phyloP scores from a whole-genome alignment of 768 basidiomycete species.

The Sutorius australiensis region DNA sequence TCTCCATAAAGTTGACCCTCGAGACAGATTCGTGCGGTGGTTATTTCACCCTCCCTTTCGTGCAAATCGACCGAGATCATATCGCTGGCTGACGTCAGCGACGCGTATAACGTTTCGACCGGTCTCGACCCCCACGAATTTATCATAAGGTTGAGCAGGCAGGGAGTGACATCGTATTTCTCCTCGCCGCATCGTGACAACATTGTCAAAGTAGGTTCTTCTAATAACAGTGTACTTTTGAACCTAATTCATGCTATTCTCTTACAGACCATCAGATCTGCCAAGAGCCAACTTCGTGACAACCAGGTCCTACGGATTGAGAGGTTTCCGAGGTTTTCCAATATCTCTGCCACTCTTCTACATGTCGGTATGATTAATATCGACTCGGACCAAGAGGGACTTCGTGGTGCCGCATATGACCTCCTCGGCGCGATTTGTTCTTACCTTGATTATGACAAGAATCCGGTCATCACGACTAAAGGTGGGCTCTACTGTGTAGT shows the following conservation, averaged over 20 bases:
- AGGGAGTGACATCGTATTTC: slow-evolving; percentile 73
- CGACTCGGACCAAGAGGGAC: slow-evolving; percentile 66
- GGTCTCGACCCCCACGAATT: slow-evolving; percentile 78
- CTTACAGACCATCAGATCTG: slow-evolving; percentile 63
- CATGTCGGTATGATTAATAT: slow-evolving; percentile 83
- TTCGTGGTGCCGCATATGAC: slow-evolving; percentile 77
- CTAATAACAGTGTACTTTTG: background rate
- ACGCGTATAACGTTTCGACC: slow-evolving; percentile 78
- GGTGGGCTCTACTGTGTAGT: slow-evolving; percentile 38
- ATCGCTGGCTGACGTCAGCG: slow-evolving; percentile 75
- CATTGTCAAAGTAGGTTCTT: slow-evolving; percentile 62
- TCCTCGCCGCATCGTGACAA: slow-evolving; percentile 64
- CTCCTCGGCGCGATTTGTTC: slow-evolving; percentile 73
- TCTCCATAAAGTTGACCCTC: slow-evolving; percentile 4
- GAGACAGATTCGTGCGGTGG: slow-evolving; percentile 60
- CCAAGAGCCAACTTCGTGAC: slow-evolving; percentile 67
- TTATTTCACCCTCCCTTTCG: slow-evolving; percentile 62
- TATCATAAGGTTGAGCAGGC: slow-evolving; percentile 69
- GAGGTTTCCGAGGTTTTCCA: slow-evolving; percentile 73
- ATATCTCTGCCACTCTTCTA: slow-evolving; percentile 81
- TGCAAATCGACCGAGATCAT: slow-evolving; percentile 84
- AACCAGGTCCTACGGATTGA: slow-evolving; percentile 49
- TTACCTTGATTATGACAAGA: slow-evolving; percentile 74
- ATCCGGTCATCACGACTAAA: slow-evolving; percentile 64
- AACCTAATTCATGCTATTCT: background rate